Conservation (phyloP, 2,329 filamentous ascomycete species). For the Fonsecaea monophora region DNA sequence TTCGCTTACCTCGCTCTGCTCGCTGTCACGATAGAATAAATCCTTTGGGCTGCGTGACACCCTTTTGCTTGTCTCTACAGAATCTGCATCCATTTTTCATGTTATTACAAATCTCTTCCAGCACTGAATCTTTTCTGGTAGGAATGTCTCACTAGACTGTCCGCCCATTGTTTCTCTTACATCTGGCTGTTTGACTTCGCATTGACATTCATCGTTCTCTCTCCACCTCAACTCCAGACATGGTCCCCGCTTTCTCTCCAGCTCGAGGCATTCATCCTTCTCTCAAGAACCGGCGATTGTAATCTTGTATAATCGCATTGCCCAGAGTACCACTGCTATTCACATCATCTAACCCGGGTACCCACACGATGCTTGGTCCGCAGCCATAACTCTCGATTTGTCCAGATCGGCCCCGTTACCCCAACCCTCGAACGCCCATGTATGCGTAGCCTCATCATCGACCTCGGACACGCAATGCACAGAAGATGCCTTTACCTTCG, state of each 20-base stretch:
- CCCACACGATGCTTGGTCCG: neutral
- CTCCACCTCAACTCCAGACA: constrained; percentile 6
- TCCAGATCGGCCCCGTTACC: constrained; percentile 1
- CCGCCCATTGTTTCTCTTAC: neutral
- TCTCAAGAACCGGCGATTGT: constrained; percentile 2
- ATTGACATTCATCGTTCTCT: neutral
- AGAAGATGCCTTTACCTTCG: constrained; percentile 35
- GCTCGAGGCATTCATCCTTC: constrained; percentile 13
- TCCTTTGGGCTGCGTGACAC: neutral
- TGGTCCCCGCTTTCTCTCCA: constrained; percentile 13
- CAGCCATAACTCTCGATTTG: neutral
- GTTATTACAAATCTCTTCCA: neutral
- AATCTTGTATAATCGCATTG: constrained; percentile 3
- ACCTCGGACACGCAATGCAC: constrained; percentile 21
- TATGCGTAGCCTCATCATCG: constrained; percentile 5
- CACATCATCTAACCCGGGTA: neutral
- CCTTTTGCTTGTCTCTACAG: neutral
- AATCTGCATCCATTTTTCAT: neutral
- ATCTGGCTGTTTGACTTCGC: neutral
- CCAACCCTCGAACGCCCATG: neutral
- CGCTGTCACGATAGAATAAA: neutral
- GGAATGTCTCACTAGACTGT: neutral
- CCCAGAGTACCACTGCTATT: neutral
- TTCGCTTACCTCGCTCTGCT: neutral
- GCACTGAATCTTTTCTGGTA: neutral